phyloP scores from a whole-genome alignment of 2,329 filamentous ascomycete genomes.

The Tolypocladium inflatum region DNA sequence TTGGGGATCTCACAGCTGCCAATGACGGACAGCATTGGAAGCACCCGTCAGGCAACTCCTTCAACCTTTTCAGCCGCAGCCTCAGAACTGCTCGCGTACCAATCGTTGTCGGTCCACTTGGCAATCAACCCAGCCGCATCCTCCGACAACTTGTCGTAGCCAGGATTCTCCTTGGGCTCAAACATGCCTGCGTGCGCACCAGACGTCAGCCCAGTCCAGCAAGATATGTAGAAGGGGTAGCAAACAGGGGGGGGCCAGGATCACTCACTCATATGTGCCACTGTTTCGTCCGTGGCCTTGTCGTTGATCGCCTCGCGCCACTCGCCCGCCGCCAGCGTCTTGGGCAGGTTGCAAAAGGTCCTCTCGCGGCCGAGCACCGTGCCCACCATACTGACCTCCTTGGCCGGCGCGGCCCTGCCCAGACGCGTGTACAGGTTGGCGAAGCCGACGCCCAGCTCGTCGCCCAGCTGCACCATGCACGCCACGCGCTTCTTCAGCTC shows the following conservation, averaged over 20 bases:
- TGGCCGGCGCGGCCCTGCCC: conserved; percentile 53
- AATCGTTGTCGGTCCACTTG: conserved; percentile 54
- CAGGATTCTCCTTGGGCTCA: conserved; percentile 60
- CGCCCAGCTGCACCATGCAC: conserved; percentile 54
- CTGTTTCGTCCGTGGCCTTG: conserved; percentile 65
- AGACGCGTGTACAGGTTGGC: conserved; percentile 82
- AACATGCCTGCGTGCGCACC: conserved; percentile 52
- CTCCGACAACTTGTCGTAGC: conserved; percentile 57
- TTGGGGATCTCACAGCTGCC: neutral
- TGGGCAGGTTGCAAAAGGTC: conserved; percentile 82
- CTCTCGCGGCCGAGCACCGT: conserved; percentile 59
- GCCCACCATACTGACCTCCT: conserved; percentile 42
- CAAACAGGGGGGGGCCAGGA: neutral
- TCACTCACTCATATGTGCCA: conserved; percentile 63
- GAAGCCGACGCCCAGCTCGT: conserved; percentile 63
- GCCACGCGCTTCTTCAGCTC: conserved; percentile 68
- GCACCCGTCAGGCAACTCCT: neutral
- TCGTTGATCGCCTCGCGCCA: conserved; percentile 74
- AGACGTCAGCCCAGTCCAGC: conserved; percentile 4
- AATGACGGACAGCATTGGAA: neutral
- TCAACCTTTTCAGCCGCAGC: conserved; percentile 9
- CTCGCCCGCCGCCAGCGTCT: conserved; percentile 38
- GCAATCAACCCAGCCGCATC: conserved; percentile 56
- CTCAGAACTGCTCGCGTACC: conserved; percentile 50
- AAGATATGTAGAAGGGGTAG: neutral